Evolutionary conservation across 441 rosid species (phyloP).

Genomic region (Arabidopsis hybrid): DNA sequence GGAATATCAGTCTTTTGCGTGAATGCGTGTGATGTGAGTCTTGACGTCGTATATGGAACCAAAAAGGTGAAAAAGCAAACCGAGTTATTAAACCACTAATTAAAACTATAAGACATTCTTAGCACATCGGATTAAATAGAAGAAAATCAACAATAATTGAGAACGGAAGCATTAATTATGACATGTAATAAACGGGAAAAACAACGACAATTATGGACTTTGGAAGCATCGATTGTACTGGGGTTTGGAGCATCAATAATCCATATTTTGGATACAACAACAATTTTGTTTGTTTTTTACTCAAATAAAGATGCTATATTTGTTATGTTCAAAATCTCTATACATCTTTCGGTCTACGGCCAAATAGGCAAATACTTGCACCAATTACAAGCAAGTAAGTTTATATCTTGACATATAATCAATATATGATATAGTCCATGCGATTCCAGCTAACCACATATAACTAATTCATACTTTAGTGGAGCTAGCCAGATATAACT

Average conservation of each 20-base stretch:
- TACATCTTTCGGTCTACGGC: not conserved
- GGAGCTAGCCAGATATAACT: too few relatives aligned
- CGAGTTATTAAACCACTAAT: constrained; percentile 23
- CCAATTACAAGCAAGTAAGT: constrained; percentile 1
- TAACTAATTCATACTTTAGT: not conserved
- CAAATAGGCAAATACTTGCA: not conserved
- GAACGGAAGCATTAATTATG: constrained; percentile 6
- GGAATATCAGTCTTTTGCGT: constrained; percentile 16
- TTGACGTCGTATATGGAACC: constrained; percentile 1
- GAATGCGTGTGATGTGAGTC: constrained; percentile 21
- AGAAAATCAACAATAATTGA: constrained; percentile 11
- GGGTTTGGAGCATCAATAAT: not conserved
- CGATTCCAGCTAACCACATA: not conserved
- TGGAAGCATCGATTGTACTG: not conserved
- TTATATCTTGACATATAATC: constrained; percentile 5
- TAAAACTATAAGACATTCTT: constrained; percentile 1
- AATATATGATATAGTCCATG: constrained; percentile 18
- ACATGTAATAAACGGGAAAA: constrained; percentile 3
- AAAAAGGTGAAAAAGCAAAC: constrained; percentile 28
- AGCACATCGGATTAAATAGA: not conserved
- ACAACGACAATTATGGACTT: constrained; percentile 4
- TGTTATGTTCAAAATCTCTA: not conserved
- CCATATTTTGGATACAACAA: constrained; percentile 4
- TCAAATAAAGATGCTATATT: not conserved
- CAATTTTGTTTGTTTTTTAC: not conserved